Evolutionary conservation across 768 basidiomycete species (phyloP), one percentile per base, ranked within the genome.

Genomic region (Hydnum rufescens): DNA sequence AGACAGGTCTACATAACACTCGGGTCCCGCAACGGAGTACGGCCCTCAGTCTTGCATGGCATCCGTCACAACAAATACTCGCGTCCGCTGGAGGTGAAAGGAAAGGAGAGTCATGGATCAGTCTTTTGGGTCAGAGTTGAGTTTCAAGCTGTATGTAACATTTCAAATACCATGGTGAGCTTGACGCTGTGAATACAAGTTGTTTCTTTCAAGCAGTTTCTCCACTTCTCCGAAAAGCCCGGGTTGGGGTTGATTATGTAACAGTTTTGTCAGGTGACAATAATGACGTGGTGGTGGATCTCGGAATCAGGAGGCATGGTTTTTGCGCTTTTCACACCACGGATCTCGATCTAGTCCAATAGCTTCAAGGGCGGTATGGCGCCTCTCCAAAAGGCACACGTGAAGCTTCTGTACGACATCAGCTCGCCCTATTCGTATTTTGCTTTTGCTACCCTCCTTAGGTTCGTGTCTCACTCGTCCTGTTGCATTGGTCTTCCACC

Each of bases 1-100:
- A 50, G 31, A 50, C 49, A 8, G 49, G 49, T 6, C 49, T 30
- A 16, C 49, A 50, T 31, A 50, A 47, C 25, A 26, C 44, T 8
- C 13, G 44, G 44, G 25, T 47, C 8, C 44, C 44, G 8, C 44
- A 47, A 47, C 8, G 25, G 26, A 8, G 8, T 25, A 47, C 13
- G 13, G 8, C 25, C 13, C 13, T 8, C 13, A 16, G 16, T 28
- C 26, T 47, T 13, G 44, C 44, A 16, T 47, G 44, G 44, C 44
- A 47, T 25, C 44, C 44, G 13, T 16, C 26, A 26, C 44, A 47
- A 25, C 44, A 13, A 25, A 47, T 47, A 8, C 25, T 47, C 8
- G 44, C 44, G 8, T 47, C 44, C 26, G 8, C 44, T 13, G 44
- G 44, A 8, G 44, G 44, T 8, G 44, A 47, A 8, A 13, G 44